Conservation (phyloP, 2,329 filamentous ascomycete species). For the Metarhizium anisopliae region DNA sequence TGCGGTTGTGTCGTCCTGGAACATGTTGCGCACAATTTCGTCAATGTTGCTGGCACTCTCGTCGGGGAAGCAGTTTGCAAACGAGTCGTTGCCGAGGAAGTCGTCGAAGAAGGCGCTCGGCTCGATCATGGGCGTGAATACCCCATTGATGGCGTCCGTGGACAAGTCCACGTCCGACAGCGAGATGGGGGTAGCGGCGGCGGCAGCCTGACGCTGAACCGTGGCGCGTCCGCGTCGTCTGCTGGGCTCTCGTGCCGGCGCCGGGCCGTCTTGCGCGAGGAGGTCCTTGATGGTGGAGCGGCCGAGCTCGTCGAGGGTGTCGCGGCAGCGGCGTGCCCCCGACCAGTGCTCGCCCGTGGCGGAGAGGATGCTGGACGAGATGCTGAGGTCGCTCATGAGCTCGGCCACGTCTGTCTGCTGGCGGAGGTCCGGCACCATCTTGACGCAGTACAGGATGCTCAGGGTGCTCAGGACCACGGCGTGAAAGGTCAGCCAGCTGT, state of each 20-base stretch:
- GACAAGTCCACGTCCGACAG: not conserved
- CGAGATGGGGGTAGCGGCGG: not conserved
- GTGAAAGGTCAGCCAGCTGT: slow-evolving; percentile 40
- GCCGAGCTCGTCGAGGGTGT: slow-evolving; percentile 32
- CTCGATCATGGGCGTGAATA: slow-evolving; percentile 8
- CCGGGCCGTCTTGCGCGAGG: not conserved
- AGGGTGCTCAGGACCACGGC: slow-evolving; percentile 37
- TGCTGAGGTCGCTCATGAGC: slow-evolving; percentile 31
- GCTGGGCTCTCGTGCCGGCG: not conserved
- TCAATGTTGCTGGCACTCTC: slow-evolving; percentile 22
- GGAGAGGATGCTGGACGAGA: slow-evolving; percentile 36
- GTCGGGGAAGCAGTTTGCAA: slow-evolving; percentile 18
- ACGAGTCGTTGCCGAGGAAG: slow-evolving; percentile 14
- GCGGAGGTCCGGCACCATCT: slow-evolving; percentile 33
- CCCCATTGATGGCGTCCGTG: not conserved
- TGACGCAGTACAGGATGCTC: slow-evolving; percentile 42
- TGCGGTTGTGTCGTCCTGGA: slow-evolving; percentile 16
- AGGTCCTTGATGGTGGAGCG: slow-evolving; percentile 12
- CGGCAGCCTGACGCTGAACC: no score
- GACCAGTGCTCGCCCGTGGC: slow-evolving; percentile 43
- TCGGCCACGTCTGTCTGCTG: slow-evolving; percentile 10
- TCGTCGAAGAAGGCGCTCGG: slow-evolving; percentile 14
- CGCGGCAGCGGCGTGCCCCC: slow-evolving; percentile 36
- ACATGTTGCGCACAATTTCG: slow-evolving; percentile 22
- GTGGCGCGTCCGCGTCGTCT: not conserved